These are phyloP conservation scores for Auxenochlorella protothecoides DNA, from an alignment of 139 green algal genomes.

Conservation along the genomic window DNA sequence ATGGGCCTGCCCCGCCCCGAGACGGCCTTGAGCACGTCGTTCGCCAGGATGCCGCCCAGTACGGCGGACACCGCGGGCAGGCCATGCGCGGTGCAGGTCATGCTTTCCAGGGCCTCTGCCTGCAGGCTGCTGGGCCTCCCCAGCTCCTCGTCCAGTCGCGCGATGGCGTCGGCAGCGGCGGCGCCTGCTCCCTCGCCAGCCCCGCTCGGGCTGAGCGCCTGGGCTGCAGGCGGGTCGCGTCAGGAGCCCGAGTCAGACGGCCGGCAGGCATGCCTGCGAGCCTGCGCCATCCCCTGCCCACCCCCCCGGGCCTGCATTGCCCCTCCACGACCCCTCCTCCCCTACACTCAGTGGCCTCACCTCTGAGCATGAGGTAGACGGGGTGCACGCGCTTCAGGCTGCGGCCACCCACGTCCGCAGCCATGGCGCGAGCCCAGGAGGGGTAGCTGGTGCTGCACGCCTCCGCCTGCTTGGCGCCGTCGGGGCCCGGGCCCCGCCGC, in stretches of 20 bases:
- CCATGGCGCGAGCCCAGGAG: conserved; percentile 11
- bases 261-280: too few relatives aligned
- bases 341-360: conserved; percentile 9
- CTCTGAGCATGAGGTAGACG: conserved; percentile 26
- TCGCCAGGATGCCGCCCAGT: conserved; percentile 71
- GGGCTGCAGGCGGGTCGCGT: too few relatives aligned
- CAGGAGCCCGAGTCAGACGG: too few relatives aligned
- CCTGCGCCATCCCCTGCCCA: too few relatives aligned
- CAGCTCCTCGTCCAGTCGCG: conserved; percentile 4
- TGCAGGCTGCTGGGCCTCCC: conserved; percentile 10
- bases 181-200: background rate
- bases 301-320: too few relatives aligned
- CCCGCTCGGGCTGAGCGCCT: background rate
- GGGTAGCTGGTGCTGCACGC: conserved; percentile 12
- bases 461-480: background rate
- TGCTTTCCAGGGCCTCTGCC: conserved; percentile 1
- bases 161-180: background rate
- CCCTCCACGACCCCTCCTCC: background rate
- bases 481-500: background rate
- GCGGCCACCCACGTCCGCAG: conserved; percentile 3
- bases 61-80: conserved; percentile 60
- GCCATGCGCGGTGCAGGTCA: conserved; percentile 1
- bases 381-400: conserved; percentile 13
- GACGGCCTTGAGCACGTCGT: conserved; percentile 77
- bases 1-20: conserved; percentile 59